Evolutionary conservation across 163 green algal species (phyloP), one percentile per base, ranked within the genome.

Genomic region (Chlamydomonas reinhardtii): DNA sequence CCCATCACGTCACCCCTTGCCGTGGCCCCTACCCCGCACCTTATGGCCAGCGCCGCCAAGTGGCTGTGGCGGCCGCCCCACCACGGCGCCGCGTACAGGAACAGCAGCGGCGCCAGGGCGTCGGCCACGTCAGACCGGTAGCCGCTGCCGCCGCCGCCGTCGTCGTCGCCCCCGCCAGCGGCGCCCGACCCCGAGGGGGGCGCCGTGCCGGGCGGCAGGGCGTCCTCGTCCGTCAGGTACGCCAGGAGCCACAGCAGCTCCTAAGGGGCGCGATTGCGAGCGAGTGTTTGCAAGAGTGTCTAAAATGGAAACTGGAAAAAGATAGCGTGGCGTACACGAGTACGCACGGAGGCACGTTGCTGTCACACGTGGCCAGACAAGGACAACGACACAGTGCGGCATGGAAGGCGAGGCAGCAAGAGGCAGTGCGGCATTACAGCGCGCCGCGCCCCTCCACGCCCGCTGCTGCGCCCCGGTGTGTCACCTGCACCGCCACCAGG

Each of bases 211-310:
- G 66, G 25, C 48, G 48, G 48, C 68, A 62, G 31, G 0, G 52
- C 68, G 31, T 54, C 70, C 35, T 73, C 70, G 25, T 87, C 81
- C 59, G 81, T 87, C 29, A 87, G 59, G 39, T 79, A 66, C 17
- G 54, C 59, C 70, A 87, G 70, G 29, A 39, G 74, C 81, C 81
- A 87, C 34, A 87, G 59, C 56, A 87, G 16, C 71, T 87, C 81
- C 81, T 87, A 61, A 2, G 61, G 25, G 19, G 61, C 9, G 39
- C 39, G 5, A 48, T 48, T 48, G 39, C 39, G 39, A 8, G 39
- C 5, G 39, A 48, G 39, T 14, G 39, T n/a, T n/a, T 8, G 39
- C 39, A 48, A 48, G 39, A 5, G 39, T 48, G 39, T 8, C 5
- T 48, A 8, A 8, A 48, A n/a, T n/a, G n/a, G n/a, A n/a, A n/a